These are phyloP conservation scores for Beauveria brongniartii DNA, from an alignment of 2,329 filamentous ascomycete genomes.

Conservation along the genomic window DNA sequence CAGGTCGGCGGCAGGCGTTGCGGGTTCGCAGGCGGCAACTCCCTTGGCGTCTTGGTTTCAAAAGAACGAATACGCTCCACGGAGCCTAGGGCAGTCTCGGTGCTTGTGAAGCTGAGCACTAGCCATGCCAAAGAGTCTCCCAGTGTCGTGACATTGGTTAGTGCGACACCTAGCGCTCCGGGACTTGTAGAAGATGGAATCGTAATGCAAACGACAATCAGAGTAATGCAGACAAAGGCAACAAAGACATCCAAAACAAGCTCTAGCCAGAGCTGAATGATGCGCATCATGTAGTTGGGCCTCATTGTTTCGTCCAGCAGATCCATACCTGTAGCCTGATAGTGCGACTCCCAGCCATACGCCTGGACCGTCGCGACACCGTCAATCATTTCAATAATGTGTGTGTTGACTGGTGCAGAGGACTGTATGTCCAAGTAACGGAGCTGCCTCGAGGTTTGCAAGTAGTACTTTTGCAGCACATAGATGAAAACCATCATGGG, in stretches of 20 bases:
- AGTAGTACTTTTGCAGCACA: constrained; percentile 22
- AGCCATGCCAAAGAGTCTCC: constrained; percentile 21
- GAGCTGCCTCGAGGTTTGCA: constrained; percentile 24
- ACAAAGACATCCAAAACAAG: constrained; percentile 38
- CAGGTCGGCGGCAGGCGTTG: constrained; percentile 16
- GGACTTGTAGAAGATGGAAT: constrained; percentile 22
- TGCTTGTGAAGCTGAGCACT: constrained; percentile 24
- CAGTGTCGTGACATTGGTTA: constrained; percentile 22
- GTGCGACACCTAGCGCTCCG: constrained; percentile 19
- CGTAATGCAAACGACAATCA: constrained; percentile 35
- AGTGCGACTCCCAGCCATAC: constrained; percentile 21
- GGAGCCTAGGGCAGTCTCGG: constrained; percentile 21
- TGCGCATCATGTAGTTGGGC: constrained; percentile 33
- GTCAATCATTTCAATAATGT: constrained; percentile 20
- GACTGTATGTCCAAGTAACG: constrained; percentile 23
- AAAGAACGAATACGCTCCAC: constrained; percentile 21
- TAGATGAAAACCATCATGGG: constrained; percentile 18
- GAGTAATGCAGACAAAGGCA: constrained; percentile 34
- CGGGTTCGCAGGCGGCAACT: constrained; percentile 16
- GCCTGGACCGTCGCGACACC: constrained; percentile 26
- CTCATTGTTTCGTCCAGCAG: constrained; percentile 26
- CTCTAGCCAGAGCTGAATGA: constrained; percentile 41
- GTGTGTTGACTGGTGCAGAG: constrained; percentile 22
- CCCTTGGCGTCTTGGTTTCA: constrained; percentile 16
- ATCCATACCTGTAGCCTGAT: constrained; percentile 14